Base-by-base conservation (phyloP, 1,139 yeast genomes). In the Nakaseomyces delphensis region DNA sequence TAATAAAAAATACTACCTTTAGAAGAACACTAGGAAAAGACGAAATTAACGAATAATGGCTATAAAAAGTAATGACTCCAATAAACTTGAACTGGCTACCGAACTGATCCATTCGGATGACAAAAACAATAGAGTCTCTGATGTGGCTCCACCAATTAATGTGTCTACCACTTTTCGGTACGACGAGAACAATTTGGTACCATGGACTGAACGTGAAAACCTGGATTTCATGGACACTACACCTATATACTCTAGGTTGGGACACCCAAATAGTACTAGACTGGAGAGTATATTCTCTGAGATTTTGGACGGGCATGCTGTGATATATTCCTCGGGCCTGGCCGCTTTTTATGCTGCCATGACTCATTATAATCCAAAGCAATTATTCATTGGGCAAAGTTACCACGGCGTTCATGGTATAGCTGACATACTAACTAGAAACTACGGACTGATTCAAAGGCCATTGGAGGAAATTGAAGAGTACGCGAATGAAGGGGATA, bases 391-490 rank as follows among this genome's bases (percentile, higher is more conserved):
- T 51, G 95, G 85, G 10, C 76, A 81, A 35, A 85, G 89, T 3
- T 89, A 89, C 61, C 95, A 84, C 56, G 97, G 97, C 5, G 76
- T 83, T 50, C 83, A 76, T 46, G 85, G 82, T 4, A 76, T 84
- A 43, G 73, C 83, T 10, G 68, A 76, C 25, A 68, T 86, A 18
- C 69, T 82, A 54, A 63, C 74, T 4, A 71, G 95, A 50, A 74
- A 79, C 49, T 69, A 73, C 42, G 82, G 80, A 1, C 58, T 80
- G 42, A 69, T 79, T 49, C 69, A 73, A 41, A 67, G 76, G 40
- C 60, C 70, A 0, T 65, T 83, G 25, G 72, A 69, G 4, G 76
- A 74, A 21, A 79, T 77, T 43, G 63, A 67, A 38, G 64, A 66
- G 30, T 66, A 63, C 19, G 66, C 73, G 23, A 66, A 82, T 43